Evolutionary conservation across 2,329 filamentous ascomycete genomes (phyloP), one percentile per base, ranked within the genome.

Genomic region (Huntiella bhutanensis): DNA sequence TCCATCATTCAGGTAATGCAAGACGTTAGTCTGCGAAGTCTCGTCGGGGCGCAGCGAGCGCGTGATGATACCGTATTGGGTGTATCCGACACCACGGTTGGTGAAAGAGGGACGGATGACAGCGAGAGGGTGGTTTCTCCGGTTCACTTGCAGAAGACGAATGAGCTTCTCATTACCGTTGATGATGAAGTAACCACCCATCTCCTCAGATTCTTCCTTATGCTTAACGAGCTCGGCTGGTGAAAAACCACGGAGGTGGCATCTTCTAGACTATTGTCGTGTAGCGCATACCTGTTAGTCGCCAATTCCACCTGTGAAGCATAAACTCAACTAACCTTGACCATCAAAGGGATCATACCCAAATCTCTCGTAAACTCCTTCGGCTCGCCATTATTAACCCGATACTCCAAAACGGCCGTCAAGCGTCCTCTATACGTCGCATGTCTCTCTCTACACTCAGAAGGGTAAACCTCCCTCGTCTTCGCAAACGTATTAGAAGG

Each of bases 81-180:
- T 92, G 64, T 95, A 98, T 51, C 82, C 74, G 15, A 79, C 70
- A 34, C 91, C 91, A 65, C 91, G 79, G 56, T 84, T 87, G 52
- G 75, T 73, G 65, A 96, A 98, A 54, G 87, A 93, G 42, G 81
- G 79, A 58, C 91, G 82, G 55, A 84, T 75, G 60, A 96, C 95
- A 41, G 88, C 88, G 75, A 95, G 82, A 43, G 91, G 88, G 58
- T 85, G 95, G 62, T 98, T 98, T 57, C 91, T 74, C 62, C 84
- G 77, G 59, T 86, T 85, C 51, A 96, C 75, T 52, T 94, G 79
- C 52, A 98, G 70, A 67, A 96, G 77, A 58, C 91, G 84, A 55
- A 96, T 86, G 49, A 96, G 75, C 66, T 95, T 96, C 62, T 98
- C 91, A 57, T 87, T 94, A 53, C 91, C 91, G 60, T 98, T 98